These are phyloP conservation scores for Claviceps pazoutovae DNA, from an alignment of 2,329 filamentous ascomycete genomes.

Conservation along the genomic window DNA sequence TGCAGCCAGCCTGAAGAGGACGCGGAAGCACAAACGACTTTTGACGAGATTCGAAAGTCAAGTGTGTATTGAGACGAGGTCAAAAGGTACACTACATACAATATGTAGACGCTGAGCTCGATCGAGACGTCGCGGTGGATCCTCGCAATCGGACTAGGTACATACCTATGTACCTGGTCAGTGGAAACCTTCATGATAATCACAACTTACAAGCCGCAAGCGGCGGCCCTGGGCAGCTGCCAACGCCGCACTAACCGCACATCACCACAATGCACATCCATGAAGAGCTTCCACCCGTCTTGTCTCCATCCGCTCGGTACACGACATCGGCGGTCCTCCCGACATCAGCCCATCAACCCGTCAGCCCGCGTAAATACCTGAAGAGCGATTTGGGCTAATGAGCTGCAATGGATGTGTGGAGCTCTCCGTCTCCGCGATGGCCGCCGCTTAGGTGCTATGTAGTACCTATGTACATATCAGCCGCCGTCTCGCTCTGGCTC, in stretches of 20 bases:
- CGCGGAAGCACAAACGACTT: not conserved
- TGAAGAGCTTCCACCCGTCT: not conserved
- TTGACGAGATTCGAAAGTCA: not conserved
- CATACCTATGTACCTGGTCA: not conserved
- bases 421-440: not conserved
- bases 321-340: no score
- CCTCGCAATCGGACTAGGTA: not conserved
- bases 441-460: no score
- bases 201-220: slow-evolving; percentile 2
- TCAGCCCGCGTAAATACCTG: not conserved
- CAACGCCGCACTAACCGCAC: no score
- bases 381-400: not conserved
- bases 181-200: not conserved
- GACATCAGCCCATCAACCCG: not conserved
- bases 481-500: no score
- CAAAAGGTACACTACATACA: no score
- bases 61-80: not conserved
- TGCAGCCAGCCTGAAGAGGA: not conserved
- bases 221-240: not conserved
- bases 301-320: not conserved
- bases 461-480: no score
- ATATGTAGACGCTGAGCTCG: no score
- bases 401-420: not conserved
- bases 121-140: slow-evolving; percentile 1
- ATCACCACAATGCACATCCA: not conserved